Percentiles rank a stretch among this genome's conserved stretches.
phyloP scores from a whole-genome alignment of 192 early-diverging fungal genomes.

The Entomortierella beljakovae region DNA sequence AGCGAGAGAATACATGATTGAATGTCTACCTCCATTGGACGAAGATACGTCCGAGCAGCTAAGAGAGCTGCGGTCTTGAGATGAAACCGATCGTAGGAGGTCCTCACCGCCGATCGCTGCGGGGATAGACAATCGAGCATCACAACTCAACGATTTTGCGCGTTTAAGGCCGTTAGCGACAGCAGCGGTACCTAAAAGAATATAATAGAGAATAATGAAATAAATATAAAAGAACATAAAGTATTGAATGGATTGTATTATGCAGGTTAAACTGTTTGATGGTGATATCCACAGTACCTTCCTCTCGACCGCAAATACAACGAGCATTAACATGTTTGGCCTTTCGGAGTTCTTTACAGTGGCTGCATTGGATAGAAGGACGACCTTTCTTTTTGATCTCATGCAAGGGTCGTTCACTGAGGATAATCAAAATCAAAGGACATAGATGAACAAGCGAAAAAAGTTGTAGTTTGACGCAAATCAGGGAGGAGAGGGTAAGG shows the following conservation, averaged over 20 bases:
- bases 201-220: neutral
- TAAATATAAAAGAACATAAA: neutral
- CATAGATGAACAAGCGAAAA: neutral
- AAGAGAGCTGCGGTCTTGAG: slow-evolving; percentile 26
- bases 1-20: slow-evolving; percentile 2
- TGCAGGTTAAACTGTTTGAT: too few relatives aligned
- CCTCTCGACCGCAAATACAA: slow-evolving; percentile 69
- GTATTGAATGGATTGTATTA: neutral
- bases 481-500: neutral
- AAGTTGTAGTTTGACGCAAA: neutral
- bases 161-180: slow-evolving; percentile 49
- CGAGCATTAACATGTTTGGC: slow-evolving; percentile 75
- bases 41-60: slow-evolving; percentile 28
- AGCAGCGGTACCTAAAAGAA: slow-evolving; percentile 26
- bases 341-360: slow-evolving; percentile 76
- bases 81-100: slow-evolving; percentile 41
- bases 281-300: slow-evolving; percentile 18
- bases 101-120: slow-evolving; percentile 34
- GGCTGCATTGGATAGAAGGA: slow-evolving; percentile 76
- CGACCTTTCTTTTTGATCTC: slow-evolving; percentile 76
- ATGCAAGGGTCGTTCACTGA: slow-evolving; percentile 65
- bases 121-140: slow-evolving; percentile 41
- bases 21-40: slow-evolving; percentile 51
- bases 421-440: neutral
- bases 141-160: slow-evolving; percentile 48